A percentile compares a stretch with the other conserved stretches of the same genome.
phyloP scores from a whole-genome alignment of 2,329 filamentous ascomycete species.

The Cytospora piceicola region DNA sequence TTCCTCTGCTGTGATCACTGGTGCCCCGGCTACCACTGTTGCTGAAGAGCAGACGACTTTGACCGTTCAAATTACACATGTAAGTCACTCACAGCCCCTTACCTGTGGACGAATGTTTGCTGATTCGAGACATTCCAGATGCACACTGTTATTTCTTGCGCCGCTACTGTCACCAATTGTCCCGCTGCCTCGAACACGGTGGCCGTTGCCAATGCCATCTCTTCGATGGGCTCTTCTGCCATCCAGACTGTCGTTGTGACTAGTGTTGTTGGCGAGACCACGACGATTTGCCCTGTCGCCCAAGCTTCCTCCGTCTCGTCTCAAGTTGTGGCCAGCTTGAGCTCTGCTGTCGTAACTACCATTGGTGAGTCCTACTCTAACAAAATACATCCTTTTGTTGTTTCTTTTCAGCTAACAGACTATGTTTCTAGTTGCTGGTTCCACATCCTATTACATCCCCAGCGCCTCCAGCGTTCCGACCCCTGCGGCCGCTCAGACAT shows the following conservation, averaged over 20 bases:
- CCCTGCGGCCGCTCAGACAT: background rate
- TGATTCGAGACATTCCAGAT: background rate
- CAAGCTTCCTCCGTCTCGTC: slow-evolving; percentile 25
- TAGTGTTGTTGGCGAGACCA: slow-evolving; percentile 33
- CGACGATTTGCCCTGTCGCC: slow-evolving; percentile 36
- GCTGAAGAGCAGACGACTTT: slow-evolving; percentile 27
- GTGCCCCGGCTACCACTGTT: slow-evolving; percentile 11
- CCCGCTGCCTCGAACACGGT: slow-evolving; percentile 32
- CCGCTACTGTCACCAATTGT: slow-evolving; percentile 38
- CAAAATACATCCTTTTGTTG: too few relatives aligned
- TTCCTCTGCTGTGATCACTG: slow-evolving; percentile 24
- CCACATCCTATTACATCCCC: slow-evolving; percentile 27
- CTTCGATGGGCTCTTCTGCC: slow-evolving; percentile 29
- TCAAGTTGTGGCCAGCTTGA: slow-evolving; percentile 26
- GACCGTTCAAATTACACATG: slow-evolving; percentile 27
- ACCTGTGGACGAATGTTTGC: background rate
- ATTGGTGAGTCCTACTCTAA: background rate
- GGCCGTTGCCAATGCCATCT: slow-evolving; percentile 21
- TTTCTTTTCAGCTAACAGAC: background rate
- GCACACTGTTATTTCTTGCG: slow-evolving; percentile 38
- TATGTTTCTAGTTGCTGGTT: slow-evolving; percentile 7
- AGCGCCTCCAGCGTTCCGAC: slow-evolving; percentile 13
- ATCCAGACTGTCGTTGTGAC: slow-evolving; percentile 35
- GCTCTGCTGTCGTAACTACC: slow-evolving; percentile 28
- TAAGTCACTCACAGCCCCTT: background rate